Base-by-base conservation (phyloP, 805 yeast genomes). In the Kuraishia molischiana region DNA sequence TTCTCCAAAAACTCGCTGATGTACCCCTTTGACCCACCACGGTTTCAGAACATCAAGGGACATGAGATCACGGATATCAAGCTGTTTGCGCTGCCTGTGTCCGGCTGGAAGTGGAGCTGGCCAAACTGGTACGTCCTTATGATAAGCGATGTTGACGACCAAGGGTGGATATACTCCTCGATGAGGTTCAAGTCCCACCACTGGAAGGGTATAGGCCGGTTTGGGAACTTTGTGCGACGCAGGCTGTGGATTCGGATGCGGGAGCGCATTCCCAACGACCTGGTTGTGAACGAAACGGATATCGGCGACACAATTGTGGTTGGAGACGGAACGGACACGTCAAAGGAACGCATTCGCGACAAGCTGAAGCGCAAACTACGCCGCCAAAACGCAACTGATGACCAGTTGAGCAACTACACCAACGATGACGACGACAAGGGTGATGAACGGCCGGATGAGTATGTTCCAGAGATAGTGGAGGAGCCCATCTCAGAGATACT, bases 21-120 rank as follows among this genome's bases (percentile, higher is more conserved):
- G 4, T 71, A 74, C 3, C 51, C 68, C 1, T 35, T 73, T 3
- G 80, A 74, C 45, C 80, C 79, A 2, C 65, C 74, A 1, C 59
- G 56, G 40, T 72, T 50, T 43, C 76, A 69, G 49, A 61, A 65
- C 21, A 40, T 70, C 13, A 53, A 60, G 26, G 77, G 77, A 1
- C 48, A 52, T 3, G 49, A 54, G 15, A 47, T 73, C 41, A 35
- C 44, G 36, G 41, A 47, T 28, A 32, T 59, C 31, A 39, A 50
- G 40, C 38, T 58, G 44, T 50, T 54, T 39, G 75, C 77, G 0
- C 54, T 72, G 18, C 78, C 80, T 1, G 76, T 66, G 29, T 50
- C 61, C 24, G 48, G 58, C 36, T 74, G 79, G 80, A 40, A 46
- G 36, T 74, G 80, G 80, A 47, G 58, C 18, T 74, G 80, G 80